These are phyloP conservation scores for Calonectria naviculata DNA, from an alignment of 2,329 filamentous ascomycete genomes.

Conservation along the genomic window DNA sequence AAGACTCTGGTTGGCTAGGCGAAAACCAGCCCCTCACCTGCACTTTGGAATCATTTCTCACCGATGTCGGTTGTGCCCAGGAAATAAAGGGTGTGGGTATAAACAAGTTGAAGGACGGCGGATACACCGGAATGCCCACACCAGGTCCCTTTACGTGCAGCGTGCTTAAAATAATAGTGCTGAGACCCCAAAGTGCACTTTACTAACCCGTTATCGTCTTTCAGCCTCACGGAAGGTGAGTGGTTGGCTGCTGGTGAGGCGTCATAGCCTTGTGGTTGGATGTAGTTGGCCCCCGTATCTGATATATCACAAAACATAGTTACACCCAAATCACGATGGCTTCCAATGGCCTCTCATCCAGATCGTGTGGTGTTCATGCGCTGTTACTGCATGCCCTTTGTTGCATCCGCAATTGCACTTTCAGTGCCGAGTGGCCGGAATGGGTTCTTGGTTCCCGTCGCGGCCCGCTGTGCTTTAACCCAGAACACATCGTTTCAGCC, in stretches of 20 bases:
- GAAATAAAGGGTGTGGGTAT: neutral
- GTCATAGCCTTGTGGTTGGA: neutral
- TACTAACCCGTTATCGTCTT: neutral
- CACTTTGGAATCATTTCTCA: neutral
- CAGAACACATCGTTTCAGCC: neutral
- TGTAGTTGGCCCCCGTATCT: neutral
- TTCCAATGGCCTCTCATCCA: neutral
- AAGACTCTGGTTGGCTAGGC: neutral
- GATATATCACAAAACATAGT: slow-evolving; percentile 22
- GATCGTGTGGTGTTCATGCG: slow-evolving; percentile 15
- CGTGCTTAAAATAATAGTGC: neutral
- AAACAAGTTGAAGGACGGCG: neutral
- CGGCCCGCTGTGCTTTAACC: neutral
- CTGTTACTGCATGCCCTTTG: slow-evolving; percentile 22
- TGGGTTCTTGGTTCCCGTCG: neutral
- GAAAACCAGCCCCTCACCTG: neutral
- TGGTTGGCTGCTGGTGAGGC: slow-evolving; percentile 2
- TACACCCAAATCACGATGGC: neutral
- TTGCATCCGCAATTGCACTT: slow-evolving; percentile 17
- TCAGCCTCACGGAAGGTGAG: slow-evolving; percentile 5
- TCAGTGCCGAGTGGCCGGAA: slow-evolving; percentile 1
- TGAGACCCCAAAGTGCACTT: neutral
- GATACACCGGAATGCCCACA: neutral
- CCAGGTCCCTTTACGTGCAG: neutral
- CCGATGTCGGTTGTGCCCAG: neutral